These are phyloP conservation scores for Mycena albidolilacea DNA, from an alignment of 768 basidiomycete species.

Conservation along the genomic window DNA sequence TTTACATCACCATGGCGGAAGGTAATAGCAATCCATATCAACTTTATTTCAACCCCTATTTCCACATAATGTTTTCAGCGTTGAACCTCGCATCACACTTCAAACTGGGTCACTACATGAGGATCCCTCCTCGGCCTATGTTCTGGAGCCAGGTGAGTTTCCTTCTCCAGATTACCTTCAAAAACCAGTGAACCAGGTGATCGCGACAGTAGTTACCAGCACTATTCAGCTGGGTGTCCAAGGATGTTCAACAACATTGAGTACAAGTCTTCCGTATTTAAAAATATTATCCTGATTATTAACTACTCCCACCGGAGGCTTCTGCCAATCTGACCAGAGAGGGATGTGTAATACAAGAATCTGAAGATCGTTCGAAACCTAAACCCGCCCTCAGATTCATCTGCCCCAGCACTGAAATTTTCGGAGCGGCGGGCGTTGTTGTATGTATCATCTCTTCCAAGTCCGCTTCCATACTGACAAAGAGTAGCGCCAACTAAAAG, in stretches of 20 bases:
- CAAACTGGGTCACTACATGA: constrained; percentile 63
- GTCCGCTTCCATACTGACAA: no score
- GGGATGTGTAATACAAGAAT: constrained; percentile 51
- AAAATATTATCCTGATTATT: constrained; percentile 15
- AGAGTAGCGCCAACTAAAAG: no score
- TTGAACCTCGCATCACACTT: constrained; percentile 68
- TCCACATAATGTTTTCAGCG: constrained; percentile 46
- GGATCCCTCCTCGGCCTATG: constrained; percentile 67
- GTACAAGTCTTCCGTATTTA: constrained; percentile 39
- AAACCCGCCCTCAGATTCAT: constrained; percentile 50
- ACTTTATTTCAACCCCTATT: background rate
- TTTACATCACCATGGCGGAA: constrained; percentile 77
- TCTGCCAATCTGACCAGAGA: constrained; percentile 63
- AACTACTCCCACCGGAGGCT: constrained; percentile 51
- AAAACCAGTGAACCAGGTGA: constrained; percentile 55
- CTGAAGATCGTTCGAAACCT: background rate
- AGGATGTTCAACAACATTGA: constrained; percentile 73
- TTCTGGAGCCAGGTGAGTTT: constrained; percentile 55
- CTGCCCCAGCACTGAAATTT: no score
- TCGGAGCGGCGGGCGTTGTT: no score
- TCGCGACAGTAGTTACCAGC: constrained; percentile 70
- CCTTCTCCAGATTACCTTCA: constrained; percentile 24
- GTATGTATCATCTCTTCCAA: no score
- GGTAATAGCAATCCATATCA: constrained; percentile 40
- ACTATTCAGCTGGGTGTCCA: constrained; percentile 80